These are phyloP conservation scores for Sugiyamaella xylanicola DNA, from an alignment of 1,139 yeast species.

Conservation along the genomic window DNA sequence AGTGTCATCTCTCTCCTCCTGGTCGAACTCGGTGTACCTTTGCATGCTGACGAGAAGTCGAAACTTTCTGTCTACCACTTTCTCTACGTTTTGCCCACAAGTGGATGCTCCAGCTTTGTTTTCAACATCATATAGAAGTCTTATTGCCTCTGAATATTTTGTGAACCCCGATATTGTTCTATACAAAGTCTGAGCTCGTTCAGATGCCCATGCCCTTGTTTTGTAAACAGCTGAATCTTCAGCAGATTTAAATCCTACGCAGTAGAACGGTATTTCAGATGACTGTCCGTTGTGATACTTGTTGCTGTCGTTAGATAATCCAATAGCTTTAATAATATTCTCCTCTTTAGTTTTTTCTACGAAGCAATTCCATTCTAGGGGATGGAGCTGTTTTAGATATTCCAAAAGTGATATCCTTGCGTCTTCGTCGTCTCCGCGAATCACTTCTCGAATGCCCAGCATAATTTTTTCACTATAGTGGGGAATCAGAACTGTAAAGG, in stretches of 20 bases:
- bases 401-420: constrained; percentile 71
- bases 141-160: constrained; percentile 70
- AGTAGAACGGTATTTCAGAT: constrained; percentile 65
- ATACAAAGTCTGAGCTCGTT: constrained; percentile 75
- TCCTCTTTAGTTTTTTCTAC: constrained; percentile 51
- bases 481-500: constrained; percentile 82
- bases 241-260: constrained; percentile 69
- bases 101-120: constrained; percentile 28
- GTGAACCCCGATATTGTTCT: constrained; percentile 77
- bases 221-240: constrained; percentile 62
- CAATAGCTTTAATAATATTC: background rate
- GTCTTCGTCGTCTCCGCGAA: constrained; percentile 58
- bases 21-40: constrained; percentile 53
- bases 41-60: constrained; percentile 73
- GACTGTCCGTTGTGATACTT: background rate
- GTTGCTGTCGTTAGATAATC: background rate
- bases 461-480: constrained; percentile 80
- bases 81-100: constrained; percentile 42
- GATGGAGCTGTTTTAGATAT: constrained; percentile 68
- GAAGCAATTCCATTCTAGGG: constrained; percentile 75
- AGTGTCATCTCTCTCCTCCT: constrained; percentile 57
- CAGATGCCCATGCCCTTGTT: constrained; percentile 81
- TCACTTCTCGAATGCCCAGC: constrained; percentile 64
- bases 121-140: constrained; percentile 65
- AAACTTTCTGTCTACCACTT: constrained; percentile 65